Base-by-base conservation (phyloP, 257 asterid genomes). In the Solanum chiquidenum region DNA sequence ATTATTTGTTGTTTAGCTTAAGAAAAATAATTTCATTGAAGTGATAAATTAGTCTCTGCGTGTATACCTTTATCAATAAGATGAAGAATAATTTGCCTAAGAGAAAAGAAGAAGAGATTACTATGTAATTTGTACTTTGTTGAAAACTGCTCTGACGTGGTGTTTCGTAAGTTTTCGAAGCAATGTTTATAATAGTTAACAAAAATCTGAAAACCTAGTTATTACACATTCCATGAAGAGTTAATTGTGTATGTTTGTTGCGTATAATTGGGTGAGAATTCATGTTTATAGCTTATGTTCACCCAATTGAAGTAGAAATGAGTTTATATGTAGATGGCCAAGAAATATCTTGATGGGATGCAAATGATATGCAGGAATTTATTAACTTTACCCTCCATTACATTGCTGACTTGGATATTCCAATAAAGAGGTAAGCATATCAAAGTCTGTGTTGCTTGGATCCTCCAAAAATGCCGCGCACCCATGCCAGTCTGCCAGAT, bases 341-440 rank as follows among this genome's bases (percentile, higher is more conserved):
- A 79, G 9, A 79, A 23, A 79, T 79, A 27, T 79, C 9, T 16
- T 79, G 38, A 79, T 46, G 40, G 14, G 25, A 44, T 86, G 89
- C 89, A 90, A 86, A 72, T 86, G 85, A 87, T 86, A 55, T 93
- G 91, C 95, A 97, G 99, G 99, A 96, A 91, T 87, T 97, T 88
- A 97, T 97, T 83, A 97, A 95, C 92, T 96, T 95, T 94, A 87
- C 95, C 37, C 98, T 97, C 89, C 99, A 95, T 86, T 97, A 96
- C 91, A 92, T 97, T 89, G 99, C 99, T 89, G 99, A 97, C 90
- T 91, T 97, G 95, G 98, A 97, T 90, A 97, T 97, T 87, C 99
- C 99, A 75, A 95, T 97, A 79, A 97, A 97, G 90, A 95, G 99
- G 99, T 96, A 74, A 89, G 90, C 71, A 89, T 83, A 92, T 34